Evolutionary conservation across 805 yeast species (phyloP).

Genomic region (Candida corydali): DNA sequence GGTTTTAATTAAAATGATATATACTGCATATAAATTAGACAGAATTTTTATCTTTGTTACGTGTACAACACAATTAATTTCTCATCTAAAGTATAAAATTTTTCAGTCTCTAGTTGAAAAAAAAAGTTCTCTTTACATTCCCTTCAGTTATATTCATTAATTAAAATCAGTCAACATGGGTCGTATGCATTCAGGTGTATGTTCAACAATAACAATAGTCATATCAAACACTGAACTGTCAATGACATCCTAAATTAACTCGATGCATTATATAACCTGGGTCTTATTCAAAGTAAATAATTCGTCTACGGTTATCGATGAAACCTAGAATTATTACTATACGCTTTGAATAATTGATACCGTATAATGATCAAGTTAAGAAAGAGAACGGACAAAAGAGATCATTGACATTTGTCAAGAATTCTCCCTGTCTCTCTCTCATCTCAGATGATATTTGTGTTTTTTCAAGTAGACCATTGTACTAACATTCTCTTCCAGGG

Average conservation of each 20-base stretch:
- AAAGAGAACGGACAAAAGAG: not conserved
- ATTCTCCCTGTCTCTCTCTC: too few species aligned
- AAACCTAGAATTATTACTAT: constrained; percentile 10
- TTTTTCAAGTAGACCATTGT: too few species aligned
- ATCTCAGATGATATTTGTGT: too few species aligned
- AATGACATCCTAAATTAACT: not conserved
- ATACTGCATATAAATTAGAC: constrained; percentile 1
- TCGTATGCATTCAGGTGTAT: constrained; percentile 98
- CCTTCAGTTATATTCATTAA: constrained; percentile 5
- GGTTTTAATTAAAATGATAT: not conserved
- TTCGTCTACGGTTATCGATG: constrained; percentile 6
- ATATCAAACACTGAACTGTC: not conserved
- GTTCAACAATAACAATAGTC: constrained; percentile 31
- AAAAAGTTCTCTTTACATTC: constrained; percentile 17
- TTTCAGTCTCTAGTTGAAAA: not conserved
- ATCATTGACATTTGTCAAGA: too few species aligned
- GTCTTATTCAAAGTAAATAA: constrained; percentile 26
- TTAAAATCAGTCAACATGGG: constrained; percentile 77
- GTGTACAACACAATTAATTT: not conserved
- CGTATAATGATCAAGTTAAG: not conserved
- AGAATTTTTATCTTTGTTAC: not conserved
- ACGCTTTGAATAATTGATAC: constrained; percentile 17
- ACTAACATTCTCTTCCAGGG: constrained; percentile 63
- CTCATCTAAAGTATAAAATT: not conserved
- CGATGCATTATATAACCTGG: constrained; percentile 6